A percentile compares a stretch with the other conserved stretches of the same genome.
These are phyloP conservation scores for Lepiota subincarnata DNA, from an alignment of 768 basidiomycete genomes.

Conservation along the genomic window DNA sequence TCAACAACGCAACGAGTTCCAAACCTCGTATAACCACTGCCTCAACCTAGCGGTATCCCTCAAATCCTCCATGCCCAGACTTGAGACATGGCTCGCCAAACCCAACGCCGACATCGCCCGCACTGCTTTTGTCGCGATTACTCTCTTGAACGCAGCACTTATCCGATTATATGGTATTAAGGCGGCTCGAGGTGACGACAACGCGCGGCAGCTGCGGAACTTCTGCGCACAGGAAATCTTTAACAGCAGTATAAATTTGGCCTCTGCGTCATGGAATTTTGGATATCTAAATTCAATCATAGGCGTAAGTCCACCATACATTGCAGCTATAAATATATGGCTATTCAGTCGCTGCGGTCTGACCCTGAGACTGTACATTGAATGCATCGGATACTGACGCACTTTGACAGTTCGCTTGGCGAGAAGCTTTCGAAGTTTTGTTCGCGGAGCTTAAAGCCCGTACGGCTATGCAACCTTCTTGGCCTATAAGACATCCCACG, in stretches of 20 bases:
- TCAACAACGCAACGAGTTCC: not conserved
- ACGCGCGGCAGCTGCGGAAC: not conserved
- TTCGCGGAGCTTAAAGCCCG: slow-evolving; percentile 1
- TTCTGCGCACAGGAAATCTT: slow-evolving; percentile 8
- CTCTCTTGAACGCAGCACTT: slow-evolving; percentile 4
- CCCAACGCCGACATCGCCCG: slow-evolving; percentile 3
- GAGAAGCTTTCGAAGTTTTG: slow-evolving; percentile 8
- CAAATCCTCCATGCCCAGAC: slow-evolving; percentile 5
- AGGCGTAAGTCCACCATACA: not conserved
- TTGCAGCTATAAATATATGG: too few species aligned
- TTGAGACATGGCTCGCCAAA: slow-evolving; percentile 7
- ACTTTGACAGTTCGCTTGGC: slow-evolving; percentile 7
- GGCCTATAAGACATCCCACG: not conserved
- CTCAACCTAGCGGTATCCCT: not conserved
- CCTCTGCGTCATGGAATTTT: slow-evolving; percentile 3
- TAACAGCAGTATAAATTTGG: not conserved
- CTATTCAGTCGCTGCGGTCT: too few species aligned
- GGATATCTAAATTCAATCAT: slow-evolving; percentile 10
- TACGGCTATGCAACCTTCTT: not conserved
- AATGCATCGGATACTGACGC: not conserved
- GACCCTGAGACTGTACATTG: too few species aligned
- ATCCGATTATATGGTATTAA: slow-evolving; percentile 4
- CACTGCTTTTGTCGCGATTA: slow-evolving; percentile 1
- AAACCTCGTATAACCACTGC: not conserved
- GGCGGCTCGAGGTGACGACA: slow-evolving; percentile 1